A percentile compares a stretch with the other conserved stretches of the same genome.
These are phyloP conservation scores for Imleria badia DNA, from an alignment of 768 basidiomycete genomes.

Conservation along the genomic window DNA sequence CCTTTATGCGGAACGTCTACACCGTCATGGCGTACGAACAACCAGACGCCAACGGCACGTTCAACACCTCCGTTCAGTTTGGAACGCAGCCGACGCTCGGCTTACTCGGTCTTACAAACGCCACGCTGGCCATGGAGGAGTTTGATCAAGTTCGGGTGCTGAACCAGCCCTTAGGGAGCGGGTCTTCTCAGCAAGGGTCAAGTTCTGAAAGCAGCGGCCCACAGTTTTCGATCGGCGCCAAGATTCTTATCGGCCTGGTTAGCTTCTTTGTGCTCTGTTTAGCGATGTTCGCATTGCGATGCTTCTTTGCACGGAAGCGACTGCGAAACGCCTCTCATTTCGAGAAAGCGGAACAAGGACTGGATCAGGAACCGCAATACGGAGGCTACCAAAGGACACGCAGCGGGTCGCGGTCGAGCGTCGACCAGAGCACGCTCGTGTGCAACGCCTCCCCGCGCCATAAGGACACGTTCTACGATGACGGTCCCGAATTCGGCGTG, in stretches of 20 bases:
- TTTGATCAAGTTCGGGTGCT: slow-evolving; percentile 70
- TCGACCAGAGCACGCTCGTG: slow-evolving; percentile 34
- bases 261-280: slow-evolving; percentile 59
- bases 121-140: slow-evolving; percentile 58
- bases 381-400: slow-evolving; percentile 38
- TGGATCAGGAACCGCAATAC: slow-evolving; percentile 11
- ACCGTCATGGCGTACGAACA: slow-evolving; percentile 69
- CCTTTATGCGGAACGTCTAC: slow-evolving; percentile 76
- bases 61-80: slow-evolving; percentile 32
- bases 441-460: slow-evolving; percentile 37
- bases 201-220: slow-evolving; percentile 26
- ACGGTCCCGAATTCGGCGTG: slow-evolving; percentile 11
- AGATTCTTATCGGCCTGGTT: slow-evolving; percentile 58
- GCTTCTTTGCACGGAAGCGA: slow-evolving; percentile 44
- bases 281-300: slow-evolving; percentile 53
- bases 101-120: slow-evolving; percentile 61
- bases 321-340: slow-evolving; percentile 22
- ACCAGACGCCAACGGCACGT: slow-evolving; percentile 46
- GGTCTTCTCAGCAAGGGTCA: slow-evolving; percentile 8
- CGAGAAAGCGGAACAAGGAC: slow-evolving; percentile 16
- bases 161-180: slow-evolving; percentile 50
- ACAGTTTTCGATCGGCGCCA: slow-evolving; percentile 56
- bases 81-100: slow-evolving; percentile 50
- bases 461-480: slow-evolving; percentile 21
- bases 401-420: slow-evolving; percentile 25